A percentile compares a stretch with the other conserved stretches of the same genome.
phyloP scores from a whole-genome alignment of 148 eudicot genomes.

The Persicaria maculosa region DNA sequence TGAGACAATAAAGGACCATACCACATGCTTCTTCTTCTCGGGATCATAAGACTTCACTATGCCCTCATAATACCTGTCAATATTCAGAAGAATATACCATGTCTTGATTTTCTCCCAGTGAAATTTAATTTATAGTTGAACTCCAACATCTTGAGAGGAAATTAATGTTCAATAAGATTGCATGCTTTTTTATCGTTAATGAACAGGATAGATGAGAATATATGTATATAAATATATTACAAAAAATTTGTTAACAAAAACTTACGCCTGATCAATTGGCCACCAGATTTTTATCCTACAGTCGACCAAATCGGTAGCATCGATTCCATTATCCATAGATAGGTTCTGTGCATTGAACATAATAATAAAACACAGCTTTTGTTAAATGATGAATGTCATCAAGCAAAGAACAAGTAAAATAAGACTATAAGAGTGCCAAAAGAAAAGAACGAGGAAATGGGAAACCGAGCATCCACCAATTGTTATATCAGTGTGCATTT shows the following conservation, averaged over 20 bases:
- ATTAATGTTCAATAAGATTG: not conserved
- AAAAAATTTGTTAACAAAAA: constrained; percentile 5
- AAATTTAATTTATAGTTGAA: not conserved
- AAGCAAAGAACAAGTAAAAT: not conserved
- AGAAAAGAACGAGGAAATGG: not conserved
- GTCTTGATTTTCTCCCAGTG: not conserved
- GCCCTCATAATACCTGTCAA: constrained; percentile 77
- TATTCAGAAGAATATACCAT: constrained; percentile 5
- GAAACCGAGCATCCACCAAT: not conserved
- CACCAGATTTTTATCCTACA: constrained; percentile 91
- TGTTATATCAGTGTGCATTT: not conserved
- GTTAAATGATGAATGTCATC: not conserved
- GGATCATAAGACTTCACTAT: constrained; percentile 87
- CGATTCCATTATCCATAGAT: constrained; percentile 39
- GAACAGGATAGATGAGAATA: not conserved
- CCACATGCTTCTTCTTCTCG: constrained; percentile 80
- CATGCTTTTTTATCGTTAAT: not conserved
- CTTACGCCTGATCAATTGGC: constrained; percentile 93
- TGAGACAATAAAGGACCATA: constrained; percentile 14
- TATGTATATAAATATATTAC: not conserved
- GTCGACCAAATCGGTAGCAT: constrained; percentile 62
- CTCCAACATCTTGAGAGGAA: not conserved
- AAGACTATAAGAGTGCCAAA: not conserved
- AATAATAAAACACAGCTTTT: constrained; percentile 10
- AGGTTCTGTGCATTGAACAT: constrained; percentile 46